These are phyloP conservation scores for Colletotrichum agaves DNA, from an alignment of 2,329 filamentous ascomycete species.

Conservation along the genomic window DNA sequence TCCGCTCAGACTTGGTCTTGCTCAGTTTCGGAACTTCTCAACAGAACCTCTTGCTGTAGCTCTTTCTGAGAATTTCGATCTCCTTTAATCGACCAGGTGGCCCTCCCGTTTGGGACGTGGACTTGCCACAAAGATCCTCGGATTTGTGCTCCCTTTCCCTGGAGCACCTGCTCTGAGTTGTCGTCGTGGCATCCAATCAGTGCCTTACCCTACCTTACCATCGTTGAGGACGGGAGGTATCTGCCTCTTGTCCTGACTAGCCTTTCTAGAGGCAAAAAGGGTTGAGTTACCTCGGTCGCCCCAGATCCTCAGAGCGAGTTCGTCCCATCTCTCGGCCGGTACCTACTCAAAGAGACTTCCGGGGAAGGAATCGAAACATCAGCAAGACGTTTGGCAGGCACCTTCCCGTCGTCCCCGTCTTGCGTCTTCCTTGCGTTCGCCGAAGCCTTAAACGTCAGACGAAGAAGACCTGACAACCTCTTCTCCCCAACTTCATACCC, in stretches of 20 bases:
- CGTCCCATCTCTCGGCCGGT: not conserved
- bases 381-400: slow-evolving; percentile 19
- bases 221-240: not conserved
- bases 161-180: not conserved
- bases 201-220: not conserved
- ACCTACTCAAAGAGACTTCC: slow-evolving; percentile 4
- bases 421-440: slow-evolving; percentile 18
- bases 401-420: slow-evolving; percentile 24
- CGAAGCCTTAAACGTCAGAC: slow-evolving; percentile 14
- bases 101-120: not conserved
- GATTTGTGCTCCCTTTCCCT: not conserved
- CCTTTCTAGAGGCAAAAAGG: slow-evolving; percentile 17
- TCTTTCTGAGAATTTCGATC: not conserved
- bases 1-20: slow-evolving; percentile 23
- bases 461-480: not conserved
- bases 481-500: slow-evolving; percentile 1
- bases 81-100: not conserved
- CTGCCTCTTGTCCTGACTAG: not conserved
- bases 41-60: not conserved
- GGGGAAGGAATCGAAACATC: slow-evolving; percentile 32
- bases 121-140: not conserved
- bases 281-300: not conserved
- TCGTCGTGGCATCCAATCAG: not conserved
- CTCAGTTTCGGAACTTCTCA: slow-evolving; percentile 21
- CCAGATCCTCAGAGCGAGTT: slow-evolving; percentile 8